Conservation (phyloP, 129 eudicot genomes). For the Artemisia annua region DNA sequence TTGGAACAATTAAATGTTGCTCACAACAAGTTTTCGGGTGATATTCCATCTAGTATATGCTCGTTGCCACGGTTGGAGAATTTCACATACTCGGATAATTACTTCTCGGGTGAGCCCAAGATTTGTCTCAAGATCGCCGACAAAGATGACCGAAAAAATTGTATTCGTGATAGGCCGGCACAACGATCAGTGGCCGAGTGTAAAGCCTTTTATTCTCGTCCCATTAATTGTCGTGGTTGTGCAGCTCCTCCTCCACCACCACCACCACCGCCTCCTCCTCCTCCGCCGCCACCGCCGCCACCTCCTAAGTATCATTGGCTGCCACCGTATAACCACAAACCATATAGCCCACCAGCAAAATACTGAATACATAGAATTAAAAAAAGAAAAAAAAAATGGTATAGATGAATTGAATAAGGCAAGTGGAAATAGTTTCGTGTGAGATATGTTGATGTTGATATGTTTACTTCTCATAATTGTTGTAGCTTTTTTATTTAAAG, state of each 20-base stretch:
- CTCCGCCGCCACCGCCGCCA: conserved; percentile 26
- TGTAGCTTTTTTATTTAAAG: conserved; percentile 4
- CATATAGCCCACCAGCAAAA: conserved; percentile 25
- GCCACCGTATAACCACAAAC: conserved; percentile 19
- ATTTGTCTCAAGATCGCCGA: conserved; percentile 54
- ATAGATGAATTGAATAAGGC: conserved; percentile 28
- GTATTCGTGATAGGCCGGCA: conserved; percentile 56
- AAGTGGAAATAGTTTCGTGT: conserved; percentile 34
- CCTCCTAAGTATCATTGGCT: conserved; percentile 25
- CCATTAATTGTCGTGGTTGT: conserved; percentile 64
- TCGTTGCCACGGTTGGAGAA: conserved; percentile 69
- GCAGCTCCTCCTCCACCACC: conserved; percentile 43
- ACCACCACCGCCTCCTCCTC: conserved; percentile 9
- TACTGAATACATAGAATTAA: conserved; percentile 7
- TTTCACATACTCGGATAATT: conserved; percentile 71
- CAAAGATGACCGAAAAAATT: conserved; percentile 63
- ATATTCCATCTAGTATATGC: conserved; percentile 71
- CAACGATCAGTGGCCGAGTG: conserved; percentile 61
- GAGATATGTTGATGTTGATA: conserved; percentile 38
- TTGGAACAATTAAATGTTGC: conserved; percentile 81
- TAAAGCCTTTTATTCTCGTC: conserved; percentile 56
- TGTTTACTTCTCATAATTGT: conserved; percentile 19
- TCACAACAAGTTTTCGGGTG: conserved; percentile 62
- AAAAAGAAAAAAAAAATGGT: neutral
- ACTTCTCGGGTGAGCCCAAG: conserved; percentile 53